Conservation (phyloP, 495 filamentous ascomycete genomes). For the Lasiosphaeria hispida region DNA sequence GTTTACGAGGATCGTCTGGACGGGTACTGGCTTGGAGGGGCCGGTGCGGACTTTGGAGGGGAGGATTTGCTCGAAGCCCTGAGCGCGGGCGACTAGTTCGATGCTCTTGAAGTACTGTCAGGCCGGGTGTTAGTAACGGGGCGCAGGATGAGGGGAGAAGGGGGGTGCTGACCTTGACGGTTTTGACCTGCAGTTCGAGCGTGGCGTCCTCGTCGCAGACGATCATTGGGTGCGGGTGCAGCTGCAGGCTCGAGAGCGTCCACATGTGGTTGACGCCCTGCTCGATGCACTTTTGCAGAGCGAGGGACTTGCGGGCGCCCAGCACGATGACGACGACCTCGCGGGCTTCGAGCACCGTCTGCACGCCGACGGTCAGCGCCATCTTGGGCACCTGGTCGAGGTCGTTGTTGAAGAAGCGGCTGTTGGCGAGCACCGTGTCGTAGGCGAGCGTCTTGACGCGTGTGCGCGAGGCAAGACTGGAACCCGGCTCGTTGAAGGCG, state of each 20-base stretch:
- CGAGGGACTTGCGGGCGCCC: slow-evolving; percentile 75
- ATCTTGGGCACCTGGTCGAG: slow-evolving; percentile 71
- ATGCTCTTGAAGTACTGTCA: slow-evolving; percentile 72
- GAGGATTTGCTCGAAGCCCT: slow-evolving; percentile 60
- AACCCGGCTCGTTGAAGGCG: slow-evolving; percentile 87
- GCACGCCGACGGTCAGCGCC: slow-evolving; percentile 85
- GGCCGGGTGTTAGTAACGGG: neutral
- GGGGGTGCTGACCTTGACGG: slow-evolving; percentile 60
- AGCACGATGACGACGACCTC: slow-evolving; percentile 82
- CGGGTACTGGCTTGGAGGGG: slow-evolving; percentile 18
- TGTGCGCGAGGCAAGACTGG: slow-evolving; percentile 72
- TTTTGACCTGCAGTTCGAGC: slow-evolving; percentile 80
- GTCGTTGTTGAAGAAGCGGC: slow-evolving; percentile 76
- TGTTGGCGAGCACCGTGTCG: slow-evolving; percentile 83
- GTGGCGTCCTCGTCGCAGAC: slow-evolving; percentile 86
- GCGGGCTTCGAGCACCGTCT: slow-evolving; percentile 76
- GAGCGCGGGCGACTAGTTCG: slow-evolving; percentile 54
- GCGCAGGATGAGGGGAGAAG: neutral
- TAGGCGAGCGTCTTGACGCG: slow-evolving; percentile 84
- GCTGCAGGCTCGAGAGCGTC: slow-evolving; percentile 76
- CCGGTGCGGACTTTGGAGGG: slow-evolving; percentile 48
- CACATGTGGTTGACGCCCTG: slow-evolving; percentile 86
- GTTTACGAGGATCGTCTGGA: slow-evolving; percentile 4
- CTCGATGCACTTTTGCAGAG: slow-evolving; percentile 79
- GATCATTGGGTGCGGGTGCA: slow-evolving; percentile 76